Conservation (phyloP, 2,329 filamentous ascomycete species). For the Didymellaceae sp. region DNA sequence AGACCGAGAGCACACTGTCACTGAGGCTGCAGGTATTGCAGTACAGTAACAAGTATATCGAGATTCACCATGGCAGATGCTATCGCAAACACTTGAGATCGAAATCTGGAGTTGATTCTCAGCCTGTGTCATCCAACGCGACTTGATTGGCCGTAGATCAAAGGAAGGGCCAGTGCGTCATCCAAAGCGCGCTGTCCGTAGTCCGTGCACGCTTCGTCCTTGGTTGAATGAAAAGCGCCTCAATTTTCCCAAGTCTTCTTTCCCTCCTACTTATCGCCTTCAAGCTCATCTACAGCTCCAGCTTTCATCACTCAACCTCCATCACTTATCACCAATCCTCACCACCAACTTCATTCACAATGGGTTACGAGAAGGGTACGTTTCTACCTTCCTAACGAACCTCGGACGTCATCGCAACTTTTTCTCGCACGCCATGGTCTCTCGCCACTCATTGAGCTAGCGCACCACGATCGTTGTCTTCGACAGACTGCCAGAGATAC, state of each 20-base stretch:
- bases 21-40: not conserved
- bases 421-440: constrained; percentile 26
- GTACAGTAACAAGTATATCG: not conserved
- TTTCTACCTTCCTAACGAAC: constrained; percentile 24
- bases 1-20: no score
- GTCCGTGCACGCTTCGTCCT: constrained; percentile 28
- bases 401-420: constrained; percentile 39
- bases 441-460: constrained; percentile 34
- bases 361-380: constrained; percentile 51
- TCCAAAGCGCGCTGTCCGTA: constrained; percentile 12
- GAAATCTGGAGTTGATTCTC: not conserved
- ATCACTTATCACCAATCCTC: constrained; percentile 24
- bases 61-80: not conserved
- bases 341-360: constrained; percentile 39
- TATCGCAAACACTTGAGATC: not conserved
- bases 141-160: constrained; percentile 8
- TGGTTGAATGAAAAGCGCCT: constrained; percentile 22
- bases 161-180: constrained; percentile 10
- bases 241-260: constrained; percentile 20
- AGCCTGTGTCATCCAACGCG: constrained; percentile 5
- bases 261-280: constrained; percentile 16
- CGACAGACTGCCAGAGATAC: constrained; percentile 9
- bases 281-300: constrained; percentile 20
- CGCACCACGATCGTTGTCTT: constrained; percentile 17
- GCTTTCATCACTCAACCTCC: constrained; percentile 21